Percentiles rank a stretch among this genome's conserved stretches.
Evolutionary conservation across 495 filamentous ascomycete genomes (phyloP).

Genomic region (Penicillium cinerascens): DNA sequence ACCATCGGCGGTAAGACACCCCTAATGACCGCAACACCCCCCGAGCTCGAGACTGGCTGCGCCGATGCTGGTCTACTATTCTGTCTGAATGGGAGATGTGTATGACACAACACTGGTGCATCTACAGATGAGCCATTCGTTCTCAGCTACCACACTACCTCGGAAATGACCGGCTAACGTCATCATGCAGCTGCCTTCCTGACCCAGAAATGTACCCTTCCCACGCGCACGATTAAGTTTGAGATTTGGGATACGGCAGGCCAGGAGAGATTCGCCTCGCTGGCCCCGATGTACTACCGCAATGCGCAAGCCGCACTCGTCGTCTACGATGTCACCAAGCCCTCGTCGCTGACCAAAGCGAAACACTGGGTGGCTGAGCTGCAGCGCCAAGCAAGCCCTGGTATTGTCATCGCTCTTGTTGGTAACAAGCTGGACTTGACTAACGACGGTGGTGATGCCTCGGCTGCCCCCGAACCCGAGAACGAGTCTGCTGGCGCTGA

Average conservation of each 20-base stretch:
- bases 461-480: constrained; percentile 24
- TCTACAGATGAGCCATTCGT: neutral
- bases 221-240: constrained; percentile 96
- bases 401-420: constrained; percentile 95
- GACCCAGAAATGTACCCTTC: constrained; percentile 96
- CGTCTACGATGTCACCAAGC: constrained; percentile 97
- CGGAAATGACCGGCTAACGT: constrained; percentile 29
- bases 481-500: constrained; percentile 26
- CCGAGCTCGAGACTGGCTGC: constrained; percentile 2
- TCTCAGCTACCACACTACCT: neutral
- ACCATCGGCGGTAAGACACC: constrained; percentile 86
- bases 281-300: constrained; percentile 99
- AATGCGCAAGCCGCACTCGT: constrained; percentile 98
- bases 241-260: constrained; percentile 99
- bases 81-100: neutral
- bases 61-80: neutral
- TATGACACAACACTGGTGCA: neutral
- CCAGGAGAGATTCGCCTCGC: constrained; percentile 94
- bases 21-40: constrained; percentile 2
- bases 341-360: constrained; percentile 90
- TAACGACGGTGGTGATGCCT: constrained; percentile 46
- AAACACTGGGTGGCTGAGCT: constrained; percentile 99
- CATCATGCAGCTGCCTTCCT: constrained; percentile 78
- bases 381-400: constrained; percentile 93
- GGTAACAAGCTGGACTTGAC: constrained; percentile 96